Conservation (phyloP, 1,284 basidiomycete genomes). For the Ganoderma sinense region DNA sequence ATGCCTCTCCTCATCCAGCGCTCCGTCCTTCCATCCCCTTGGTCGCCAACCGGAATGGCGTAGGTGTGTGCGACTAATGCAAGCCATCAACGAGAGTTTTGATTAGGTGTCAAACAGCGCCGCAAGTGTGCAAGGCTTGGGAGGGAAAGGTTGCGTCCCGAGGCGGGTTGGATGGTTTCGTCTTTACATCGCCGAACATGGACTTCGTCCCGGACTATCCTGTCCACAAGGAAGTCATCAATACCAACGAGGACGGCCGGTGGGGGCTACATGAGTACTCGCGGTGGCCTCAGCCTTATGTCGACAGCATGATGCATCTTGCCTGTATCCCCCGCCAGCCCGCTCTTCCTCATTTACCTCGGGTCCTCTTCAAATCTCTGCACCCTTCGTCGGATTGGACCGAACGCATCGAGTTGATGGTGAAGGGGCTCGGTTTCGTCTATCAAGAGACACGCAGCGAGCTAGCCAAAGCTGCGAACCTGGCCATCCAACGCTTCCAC, state of each 20-base stretch:
- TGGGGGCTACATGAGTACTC: conserved; percentile 19
- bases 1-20: background rate
- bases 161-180: conserved; percentile 9
- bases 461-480: background rate
- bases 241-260: conserved; percentile 28
- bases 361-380: background rate
- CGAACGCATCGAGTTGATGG: background rate
- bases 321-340: background rate
- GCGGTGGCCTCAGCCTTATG: background rate
- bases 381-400: background rate
- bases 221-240: conserved; percentile 15
- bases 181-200: conserved; percentile 39
- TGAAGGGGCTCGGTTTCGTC: conserved; percentile 10
- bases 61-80: background rate
- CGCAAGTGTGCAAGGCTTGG: background rate
- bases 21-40: background rate
- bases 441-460: background rate
- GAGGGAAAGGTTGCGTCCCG: conserved; percentile 3
- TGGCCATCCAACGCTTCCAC: background rate
- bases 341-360: background rate
- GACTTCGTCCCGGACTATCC: conserved; percentile 36
- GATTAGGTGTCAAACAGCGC: background rate
- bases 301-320: conserved; percentile 3
- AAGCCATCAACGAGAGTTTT: background rate
- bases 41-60: background rate